Conservation (phyloP, 192 early-diverging fungal species). For the Globomyces pollinis-pini region DNA sequence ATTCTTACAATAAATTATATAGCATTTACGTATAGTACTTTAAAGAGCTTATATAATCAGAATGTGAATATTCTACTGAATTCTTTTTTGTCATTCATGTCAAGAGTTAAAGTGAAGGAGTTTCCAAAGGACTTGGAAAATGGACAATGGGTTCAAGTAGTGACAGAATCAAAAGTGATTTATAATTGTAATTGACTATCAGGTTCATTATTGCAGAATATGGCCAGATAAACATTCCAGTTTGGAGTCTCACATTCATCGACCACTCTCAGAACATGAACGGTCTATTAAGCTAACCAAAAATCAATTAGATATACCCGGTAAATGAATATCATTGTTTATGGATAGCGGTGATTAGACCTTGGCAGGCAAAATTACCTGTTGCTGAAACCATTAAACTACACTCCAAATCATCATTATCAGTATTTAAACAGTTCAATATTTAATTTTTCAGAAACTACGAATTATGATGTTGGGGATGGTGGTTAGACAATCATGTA, state of each 20-base stretch:
- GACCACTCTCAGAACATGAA: background rate
- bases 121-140: too few species aligned
- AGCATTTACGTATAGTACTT: too few species aligned
- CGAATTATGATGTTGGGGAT: background rate
- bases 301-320: too few species aligned
- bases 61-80: too few species aligned
- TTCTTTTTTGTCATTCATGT: too few species aligned
- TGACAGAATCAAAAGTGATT: background rate
- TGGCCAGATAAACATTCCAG: background rate
- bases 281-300: too few species aligned
- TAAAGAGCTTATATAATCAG: too few species aligned
- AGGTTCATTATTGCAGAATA: background rate
- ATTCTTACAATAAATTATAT: too few species aligned
- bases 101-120: too few species aligned
- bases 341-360: background rate
- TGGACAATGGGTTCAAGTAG: slow-evolving; percentile 1
- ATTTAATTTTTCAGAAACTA: too few species aligned
- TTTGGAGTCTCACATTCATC: background rate
- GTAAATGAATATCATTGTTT: background rate
- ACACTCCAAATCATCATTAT: background rate
- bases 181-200: background rate
- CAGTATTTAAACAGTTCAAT: background rate
- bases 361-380: background rate
- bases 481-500: background rate
- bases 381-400: background rate